A percentile compares a stretch with the other conserved stretches of the same genome.
Conservation (phyloP, 164 flowering plant species). For the Tinospora cordifolia region DNA sequence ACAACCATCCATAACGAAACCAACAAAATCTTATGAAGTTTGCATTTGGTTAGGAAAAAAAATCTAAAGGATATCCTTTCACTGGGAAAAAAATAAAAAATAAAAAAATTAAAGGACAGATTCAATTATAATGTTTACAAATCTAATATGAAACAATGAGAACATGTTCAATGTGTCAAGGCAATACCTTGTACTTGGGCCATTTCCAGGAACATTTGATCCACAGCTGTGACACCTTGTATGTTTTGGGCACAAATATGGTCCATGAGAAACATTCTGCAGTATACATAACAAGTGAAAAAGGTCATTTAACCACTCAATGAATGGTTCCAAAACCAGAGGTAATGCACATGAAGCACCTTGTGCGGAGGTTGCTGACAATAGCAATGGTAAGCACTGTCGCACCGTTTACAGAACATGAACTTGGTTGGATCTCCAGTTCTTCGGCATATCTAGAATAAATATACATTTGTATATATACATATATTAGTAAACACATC, state of each 20-base stretch:
- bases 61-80: neutral
- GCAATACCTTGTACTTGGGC: conserved; percentile 76
- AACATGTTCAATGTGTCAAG: neutral
- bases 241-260: conserved; percentile 91
- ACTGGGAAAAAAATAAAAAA: neutral
- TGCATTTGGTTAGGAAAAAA: neutral
- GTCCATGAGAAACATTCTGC: conserved; percentile 88
- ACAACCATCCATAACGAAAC: neutral
- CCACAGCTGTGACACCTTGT: conserved; percentile 96
- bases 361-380: conserved; percentile 98
- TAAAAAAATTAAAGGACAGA: no score
- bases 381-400: conserved; percentile 93
- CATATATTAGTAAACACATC: no score
- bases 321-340: neutral
- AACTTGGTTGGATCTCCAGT: conserved; percentile 90
- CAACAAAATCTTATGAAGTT: neutral
- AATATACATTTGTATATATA: neutral
- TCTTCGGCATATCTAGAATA: conserved; percentile 68
- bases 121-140: neutral
- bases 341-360: conserved; percentile 33
- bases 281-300: neutral
- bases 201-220: conserved; percentile 92
- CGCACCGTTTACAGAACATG: conserved; percentile 96
- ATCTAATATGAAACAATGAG: neutral
- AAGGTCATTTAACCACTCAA: neutral